Evolutionary conservation across 1,139 yeast genomes (phyloP).

Genomic region (Debaryomycetaceae sp.): DNA sequence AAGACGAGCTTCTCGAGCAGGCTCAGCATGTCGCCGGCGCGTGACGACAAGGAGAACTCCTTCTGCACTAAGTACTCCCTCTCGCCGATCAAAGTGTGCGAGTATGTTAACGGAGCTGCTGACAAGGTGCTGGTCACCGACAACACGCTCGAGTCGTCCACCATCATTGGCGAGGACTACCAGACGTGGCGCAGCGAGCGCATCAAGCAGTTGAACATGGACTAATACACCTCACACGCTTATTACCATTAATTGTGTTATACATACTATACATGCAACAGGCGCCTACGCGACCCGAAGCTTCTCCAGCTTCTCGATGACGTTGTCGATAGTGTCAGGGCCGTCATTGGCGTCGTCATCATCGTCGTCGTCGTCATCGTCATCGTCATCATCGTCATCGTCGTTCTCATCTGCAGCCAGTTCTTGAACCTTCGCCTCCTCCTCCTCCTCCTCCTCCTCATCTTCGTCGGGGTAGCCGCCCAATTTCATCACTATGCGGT

Average conservation of each 20-base stretch:
- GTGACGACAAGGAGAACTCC: conserved; percentile 15
- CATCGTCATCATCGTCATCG: conserved; percentile 27
- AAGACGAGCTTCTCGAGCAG: conserved; percentile 6
- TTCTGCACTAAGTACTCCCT: conserved; percentile 8
- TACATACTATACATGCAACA: conserved; percentile 4
- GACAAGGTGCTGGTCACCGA: background rate
- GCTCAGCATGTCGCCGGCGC: conserved; percentile 5
- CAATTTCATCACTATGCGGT: conserved; percentile 71
- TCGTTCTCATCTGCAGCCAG: background rate
- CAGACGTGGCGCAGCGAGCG: conserved; percentile 39
- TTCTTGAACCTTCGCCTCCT: conserved; percentile 25
- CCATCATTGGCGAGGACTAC: conserved; percentile 40
- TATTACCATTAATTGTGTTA: conserved; percentile 5
- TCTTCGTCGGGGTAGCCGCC: conserved; percentile 92
- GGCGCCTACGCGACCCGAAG: conserved; percentile 2
- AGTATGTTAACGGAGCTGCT: conserved; percentile 8
- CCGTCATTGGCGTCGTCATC: conserved; percentile 12
- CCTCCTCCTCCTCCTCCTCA: conserved; percentile 68
- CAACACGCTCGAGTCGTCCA: conserved; percentile 31
- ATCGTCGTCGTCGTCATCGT: conserved; percentile 13
- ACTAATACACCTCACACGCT: conserved; percentile 2
- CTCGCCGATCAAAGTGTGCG: conserved; percentile 12
- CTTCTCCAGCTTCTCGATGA: background rate
- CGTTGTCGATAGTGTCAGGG: conserved; percentile 2
- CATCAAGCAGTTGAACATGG: conserved; percentile 27